phyloP scores from a whole-genome alignment of 192 early-diverging fungal species.

The Dissophora ornata region DNA sequence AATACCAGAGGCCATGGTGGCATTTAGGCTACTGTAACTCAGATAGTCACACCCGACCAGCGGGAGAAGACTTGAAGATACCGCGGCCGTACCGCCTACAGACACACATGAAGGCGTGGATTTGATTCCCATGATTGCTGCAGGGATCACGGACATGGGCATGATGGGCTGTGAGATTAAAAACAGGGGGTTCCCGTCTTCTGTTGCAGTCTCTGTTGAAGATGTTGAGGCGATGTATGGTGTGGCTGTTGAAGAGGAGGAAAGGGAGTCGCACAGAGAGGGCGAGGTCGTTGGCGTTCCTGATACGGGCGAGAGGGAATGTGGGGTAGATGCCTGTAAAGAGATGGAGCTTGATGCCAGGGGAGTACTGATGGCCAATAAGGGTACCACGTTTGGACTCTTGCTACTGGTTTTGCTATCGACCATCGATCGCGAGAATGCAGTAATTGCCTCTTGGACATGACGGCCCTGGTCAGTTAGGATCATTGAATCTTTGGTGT shows the following conservation, averaged over 20 bases:
- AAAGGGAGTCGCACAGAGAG: neutral
- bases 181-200: neutral
- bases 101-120: constrained; percentile 10
- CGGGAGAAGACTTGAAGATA: constrained; percentile 33
- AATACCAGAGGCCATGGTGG: constrained; percentile 1
- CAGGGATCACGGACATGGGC: constrained; percentile 31
- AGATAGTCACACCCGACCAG: constrained; percentile 48
- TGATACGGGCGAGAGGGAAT: constrained; percentile 16
- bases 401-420: constrained; percentile 17
- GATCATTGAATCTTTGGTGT: constrained; percentile 6
- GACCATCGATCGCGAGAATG: constrained; percentile 31
- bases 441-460: constrained; percentile 32
- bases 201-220: constrained; percentile 4
- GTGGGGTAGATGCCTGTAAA: neutral
- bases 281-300: too few relatives aligned
- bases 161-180: constrained; percentile 19
- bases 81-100: neutral
- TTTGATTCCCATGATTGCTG: constrained; percentile 34
- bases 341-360: neutral
- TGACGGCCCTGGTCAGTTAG: constrained; percentile 14
- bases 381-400: constrained; percentile 9
- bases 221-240: neutral
- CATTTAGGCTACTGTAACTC: constrained; percentile 21
- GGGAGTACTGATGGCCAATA: constrained; percentile 26
- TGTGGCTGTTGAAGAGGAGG: constrained; percentile 14